Evolutionary conservation across 306 rosid genomes (phyloP), one percentile per base, ranked within the genome.

Genomic region (Begonia masoniana): DNA sequence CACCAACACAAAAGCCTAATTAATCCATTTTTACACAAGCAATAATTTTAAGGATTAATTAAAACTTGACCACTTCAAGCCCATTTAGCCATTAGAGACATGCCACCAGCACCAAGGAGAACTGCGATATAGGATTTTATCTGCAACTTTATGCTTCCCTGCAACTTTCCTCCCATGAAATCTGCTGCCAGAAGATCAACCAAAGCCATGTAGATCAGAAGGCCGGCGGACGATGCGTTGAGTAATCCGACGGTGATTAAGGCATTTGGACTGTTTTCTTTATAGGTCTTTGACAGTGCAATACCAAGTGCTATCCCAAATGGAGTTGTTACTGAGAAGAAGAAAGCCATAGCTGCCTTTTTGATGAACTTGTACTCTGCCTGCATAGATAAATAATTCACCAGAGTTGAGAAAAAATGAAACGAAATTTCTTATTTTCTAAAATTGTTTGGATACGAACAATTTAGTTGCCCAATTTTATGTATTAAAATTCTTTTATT

Each of bases 181-280:
- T 82, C 87, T 23, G 68, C 62, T 16, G 95, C 91, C 21, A 82
- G 70, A 63, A 76, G 82, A 65, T 81, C 82, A 72, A 78, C 91
- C 47, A 85, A 71, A 47, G 95, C 82, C 89, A 78, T 81, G 69
- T 67, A 76, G 24, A 74, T 76, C 10, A 81, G 66, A 36, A 84
- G 67, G 60, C 95, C 89, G 47, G 82, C 78, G 4, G 95, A 84
- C 41, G 82, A 76, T 52, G 89, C 75, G 59, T 81, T 75, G 41
- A 81, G 71, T 51, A 70, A 2, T 36, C 89, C 95, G 64, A 76
- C 78, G 43, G 78, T 74, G 46, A 76, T 64, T 9, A 74, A 54
- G 5, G 83, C 76, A 35, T 68, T 71, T 59, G 78, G 68, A 58
- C 80, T 74, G 7, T 23, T 79, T 43, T 61, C 75, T 23, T 63